A percentile compares a stretch with the other conserved stretches of the same genome.
phyloP scores from a whole-genome alignment of 768 basidiomycete species.

The Podaxis sp. region DNA sequence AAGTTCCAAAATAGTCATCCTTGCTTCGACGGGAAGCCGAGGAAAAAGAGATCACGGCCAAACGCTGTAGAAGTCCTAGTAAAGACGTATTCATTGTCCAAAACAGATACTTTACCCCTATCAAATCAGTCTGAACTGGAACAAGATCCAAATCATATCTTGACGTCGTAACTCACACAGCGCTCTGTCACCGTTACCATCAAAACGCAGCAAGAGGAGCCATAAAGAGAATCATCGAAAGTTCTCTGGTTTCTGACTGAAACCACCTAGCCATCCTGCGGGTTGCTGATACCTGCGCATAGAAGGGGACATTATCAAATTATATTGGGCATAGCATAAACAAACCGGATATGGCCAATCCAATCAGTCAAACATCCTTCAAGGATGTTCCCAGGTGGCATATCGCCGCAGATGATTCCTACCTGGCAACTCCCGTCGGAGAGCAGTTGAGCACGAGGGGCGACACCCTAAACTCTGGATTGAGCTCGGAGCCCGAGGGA shows the following conservation, averaged over 20 bases:
- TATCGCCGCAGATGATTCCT: background rate
- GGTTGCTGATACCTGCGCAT: background rate
- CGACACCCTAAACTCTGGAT: background rate
- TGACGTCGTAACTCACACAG: constrained; percentile 1
- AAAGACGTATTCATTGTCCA: background rate
- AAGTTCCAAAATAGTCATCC: background rate
- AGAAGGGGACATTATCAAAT: constrained; percentile 4
- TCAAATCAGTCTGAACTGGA: background rate
- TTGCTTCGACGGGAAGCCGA: background rate
- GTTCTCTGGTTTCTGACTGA: background rate
- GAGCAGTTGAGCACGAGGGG: background rate
- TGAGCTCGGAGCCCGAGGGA: background rate
- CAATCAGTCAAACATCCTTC: background rate
- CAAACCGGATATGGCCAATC: background rate
- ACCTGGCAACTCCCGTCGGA: constrained; percentile 3
- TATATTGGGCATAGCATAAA: constrained; percentile 3
- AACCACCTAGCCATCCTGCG: background rate
- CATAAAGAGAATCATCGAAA: background rate
- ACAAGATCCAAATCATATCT: constrained; percentile 8
- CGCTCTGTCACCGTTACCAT: constrained; percentile 1
- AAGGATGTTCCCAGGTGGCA: background rate
- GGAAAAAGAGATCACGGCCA: background rate
- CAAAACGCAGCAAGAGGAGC: constrained; percentile 2
- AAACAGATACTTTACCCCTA: background rate
- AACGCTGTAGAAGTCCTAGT: background rate